phyloP scores from a whole-genome alignment of 2,329 filamentous ascomycete genomes.

The Xylaria polymorpha region DNA sequence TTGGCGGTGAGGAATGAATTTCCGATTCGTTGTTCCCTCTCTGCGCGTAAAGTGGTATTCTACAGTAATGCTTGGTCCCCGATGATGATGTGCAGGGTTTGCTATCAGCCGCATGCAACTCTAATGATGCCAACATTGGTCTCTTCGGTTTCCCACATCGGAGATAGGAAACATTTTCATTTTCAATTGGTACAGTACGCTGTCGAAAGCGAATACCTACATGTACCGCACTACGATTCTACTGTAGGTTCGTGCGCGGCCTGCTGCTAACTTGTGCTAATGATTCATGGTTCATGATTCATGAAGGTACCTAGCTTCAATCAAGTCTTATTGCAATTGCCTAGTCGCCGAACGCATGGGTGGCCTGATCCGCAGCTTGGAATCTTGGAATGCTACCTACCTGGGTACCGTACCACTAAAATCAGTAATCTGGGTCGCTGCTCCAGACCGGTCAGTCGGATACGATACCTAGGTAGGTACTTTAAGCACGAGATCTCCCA shows the following conservation, averaged over 20 bases:
- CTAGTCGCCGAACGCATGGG: neutral
- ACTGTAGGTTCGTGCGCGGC: neutral
- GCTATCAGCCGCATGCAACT: conserved; percentile 16
- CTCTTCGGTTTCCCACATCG: neutral
- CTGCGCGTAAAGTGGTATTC: conserved; percentile 10
- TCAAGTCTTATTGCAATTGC: neutral
- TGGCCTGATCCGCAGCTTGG: neutral
- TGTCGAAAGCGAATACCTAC: neutral
- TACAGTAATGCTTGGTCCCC: conserved; percentile 3
- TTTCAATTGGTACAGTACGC: neutral
- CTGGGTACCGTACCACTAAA: conserved; percentile 4
- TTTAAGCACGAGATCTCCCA: neutral
- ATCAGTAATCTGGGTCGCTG: neutral
- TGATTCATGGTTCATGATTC: no score
- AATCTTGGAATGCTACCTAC: neutral
- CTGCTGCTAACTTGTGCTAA: neutral
- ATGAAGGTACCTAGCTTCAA: neutral
- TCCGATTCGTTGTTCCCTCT: conserved; percentile 19
- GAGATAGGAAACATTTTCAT: neutral
- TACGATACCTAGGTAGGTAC: no score
- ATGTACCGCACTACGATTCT: neutral
- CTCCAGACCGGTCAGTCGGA: conserved; percentile 2
- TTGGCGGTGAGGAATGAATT: conserved; percentile 4
- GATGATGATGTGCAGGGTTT: conserved; percentile 28
- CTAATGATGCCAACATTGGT: conserved; percentile 6